Percentiles rank a stretch among this genome's conserved stretches.
phyloP scores from a whole-genome alignment of 305 asterid genomes.

The Plantago rigida region DNA sequence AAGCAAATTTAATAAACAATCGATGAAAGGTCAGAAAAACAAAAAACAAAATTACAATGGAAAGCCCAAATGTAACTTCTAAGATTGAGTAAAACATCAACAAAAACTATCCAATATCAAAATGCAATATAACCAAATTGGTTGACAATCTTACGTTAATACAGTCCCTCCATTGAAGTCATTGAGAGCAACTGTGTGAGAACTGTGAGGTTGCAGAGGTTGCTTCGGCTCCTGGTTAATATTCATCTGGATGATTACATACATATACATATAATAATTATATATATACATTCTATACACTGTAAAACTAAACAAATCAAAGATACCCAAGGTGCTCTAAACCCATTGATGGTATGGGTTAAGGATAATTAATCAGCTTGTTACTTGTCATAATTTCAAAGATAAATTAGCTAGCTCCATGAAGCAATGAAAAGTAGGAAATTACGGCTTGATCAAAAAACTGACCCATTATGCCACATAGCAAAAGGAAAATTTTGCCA shows the following conservation, averaged over 20 bases:
- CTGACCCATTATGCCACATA: no score
- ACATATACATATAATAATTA: no score
- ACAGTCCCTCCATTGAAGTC: conserved; percentile 52
- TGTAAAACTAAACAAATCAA: conserved; percentile 2
- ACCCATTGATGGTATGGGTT: no score
- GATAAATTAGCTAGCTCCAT: no score
- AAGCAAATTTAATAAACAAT: conserved; percentile 15
- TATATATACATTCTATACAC: no score
- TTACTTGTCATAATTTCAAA: no score
- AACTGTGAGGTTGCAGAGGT: conserved; percentile 53
- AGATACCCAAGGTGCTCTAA: background rate
- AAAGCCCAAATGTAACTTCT: conserved; percentile 8
- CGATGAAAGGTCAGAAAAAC: background rate
- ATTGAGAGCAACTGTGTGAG: conserved; percentile 57
- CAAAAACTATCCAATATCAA: conserved; percentile 14
- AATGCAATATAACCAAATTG: conserved; percentile 3
- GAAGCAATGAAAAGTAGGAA: no score
- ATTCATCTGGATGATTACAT: conserved; percentile 22
- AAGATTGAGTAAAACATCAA: background rate
- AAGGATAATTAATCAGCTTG: no score
- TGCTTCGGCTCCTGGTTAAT: conserved; percentile 53
- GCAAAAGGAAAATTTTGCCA: no score
- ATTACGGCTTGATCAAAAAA: no score
- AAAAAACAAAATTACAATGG: conserved; percentile 1
- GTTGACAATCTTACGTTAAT: conserved; percentile 46